A percentile compares a stretch with the other conserved stretches of the same genome.
Evolutionary conservation across 192 early-diverging fungal species (phyloP).

Genomic region (Polychytrium aggregatum): DNA sequence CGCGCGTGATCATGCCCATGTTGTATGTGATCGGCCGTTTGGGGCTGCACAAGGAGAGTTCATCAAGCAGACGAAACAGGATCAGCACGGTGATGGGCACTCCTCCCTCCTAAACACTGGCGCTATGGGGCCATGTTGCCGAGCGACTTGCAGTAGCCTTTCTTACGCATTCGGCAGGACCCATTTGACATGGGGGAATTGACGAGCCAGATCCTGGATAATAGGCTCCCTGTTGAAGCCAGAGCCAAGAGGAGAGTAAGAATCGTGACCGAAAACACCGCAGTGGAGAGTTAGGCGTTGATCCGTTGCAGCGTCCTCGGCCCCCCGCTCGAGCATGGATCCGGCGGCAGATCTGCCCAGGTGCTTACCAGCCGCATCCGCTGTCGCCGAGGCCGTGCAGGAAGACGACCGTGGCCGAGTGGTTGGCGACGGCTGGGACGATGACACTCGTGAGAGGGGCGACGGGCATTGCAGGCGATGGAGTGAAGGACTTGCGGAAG

Average conservation of each 20-base stretch:
- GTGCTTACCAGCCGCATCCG: slow-evolving; percentile 28
- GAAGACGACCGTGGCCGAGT: slow-evolving; percentile 75
- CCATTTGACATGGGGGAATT: slow-evolving; percentile 79
- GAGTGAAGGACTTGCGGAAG: too few relatives aligned
- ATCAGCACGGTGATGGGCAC: too few relatives aligned
- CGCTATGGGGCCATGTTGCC: too few relatives aligned
- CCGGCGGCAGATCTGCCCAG: background rate
- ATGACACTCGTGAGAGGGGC: slow-evolving; percentile 10
- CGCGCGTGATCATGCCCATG: slow-evolving; percentile 68
- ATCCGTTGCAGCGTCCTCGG: too few relatives aligned
- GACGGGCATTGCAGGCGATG: too few relatives aligned
- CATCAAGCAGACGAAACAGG: background rate
- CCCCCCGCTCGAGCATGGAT: background rate
- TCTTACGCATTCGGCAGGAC: slow-evolving; percentile 79
- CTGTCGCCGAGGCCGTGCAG: slow-evolving; percentile 71
- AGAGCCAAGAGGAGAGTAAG: too few relatives aligned
- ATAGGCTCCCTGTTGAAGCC: slow-evolving; percentile 29
- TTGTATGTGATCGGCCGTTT: slow-evolving; percentile 54
- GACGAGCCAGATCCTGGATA: slow-evolving; percentile 35
- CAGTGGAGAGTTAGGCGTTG: too few relatives aligned
- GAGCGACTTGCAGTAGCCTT: background rate
- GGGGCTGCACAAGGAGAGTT: slow-evolving; percentile 13
- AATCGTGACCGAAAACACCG: too few relatives aligned
- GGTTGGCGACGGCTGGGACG: slow-evolving; percentile 33
- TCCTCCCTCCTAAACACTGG: too few relatives aligned